Evolutionary conservation across 2,329 filamentous ascomycete genomes (phyloP).

Genomic region (Phyllosticta citrichinensis): DNA sequence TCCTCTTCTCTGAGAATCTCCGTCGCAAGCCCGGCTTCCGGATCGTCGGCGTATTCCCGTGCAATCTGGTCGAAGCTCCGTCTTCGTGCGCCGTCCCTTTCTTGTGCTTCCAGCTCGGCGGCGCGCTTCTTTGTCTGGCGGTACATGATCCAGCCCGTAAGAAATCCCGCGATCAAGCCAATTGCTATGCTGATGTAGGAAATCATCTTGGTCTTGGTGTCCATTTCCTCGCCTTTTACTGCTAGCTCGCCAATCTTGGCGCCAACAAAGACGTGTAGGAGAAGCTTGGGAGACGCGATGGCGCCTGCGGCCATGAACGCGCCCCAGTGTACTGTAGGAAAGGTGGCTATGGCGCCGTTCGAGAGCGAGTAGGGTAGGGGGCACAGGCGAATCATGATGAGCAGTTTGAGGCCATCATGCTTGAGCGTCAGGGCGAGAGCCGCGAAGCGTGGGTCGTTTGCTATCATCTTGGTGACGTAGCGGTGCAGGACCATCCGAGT

Average conservation of each 20-base stretch:
- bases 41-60: slow-evolving; percentile 35
- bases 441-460: slow-evolving; percentile 75
- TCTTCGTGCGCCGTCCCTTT: slow-evolving; percentile 27
- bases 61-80: slow-evolving; percentile 26
- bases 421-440: slow-evolving; percentile 82
- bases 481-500: slow-evolving; percentile 67
- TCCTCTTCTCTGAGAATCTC: slow-evolving; percentile 38
- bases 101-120: slow-evolving; percentile 37
- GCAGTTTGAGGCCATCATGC: slow-evolving; percentile 76
- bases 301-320: slow-evolving; percentile 76
- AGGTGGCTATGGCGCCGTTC: slow-evolving; percentile 89
- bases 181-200: slow-evolving; percentile 75
- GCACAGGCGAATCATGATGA: slow-evolving; percentile 86
- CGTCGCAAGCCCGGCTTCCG: slow-evolving; percentile 31
- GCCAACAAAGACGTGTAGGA: slow-evolving; percentile 90
- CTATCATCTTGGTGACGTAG: slow-evolving; percentile 73
- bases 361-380: slow-evolving; percentile 86
- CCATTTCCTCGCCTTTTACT: slow-evolving; percentile 78
- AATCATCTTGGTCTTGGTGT: slow-evolving; percentile 62
- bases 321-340: slow-evolving; percentile 71
- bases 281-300: slow-evolving; percentile 71
- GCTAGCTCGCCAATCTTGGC: slow-evolving; percentile 70
- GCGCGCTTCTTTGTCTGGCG: slow-evolving; percentile 44
- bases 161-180: slow-evolving; percentile 59
- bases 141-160: slow-evolving; percentile 80